Evolutionary conservation across 2,329 filamentous ascomycete species (phyloP), one percentile per base, ranked within the genome.

Genomic region (Monilinia vaccinii-corymbosi): DNA sequence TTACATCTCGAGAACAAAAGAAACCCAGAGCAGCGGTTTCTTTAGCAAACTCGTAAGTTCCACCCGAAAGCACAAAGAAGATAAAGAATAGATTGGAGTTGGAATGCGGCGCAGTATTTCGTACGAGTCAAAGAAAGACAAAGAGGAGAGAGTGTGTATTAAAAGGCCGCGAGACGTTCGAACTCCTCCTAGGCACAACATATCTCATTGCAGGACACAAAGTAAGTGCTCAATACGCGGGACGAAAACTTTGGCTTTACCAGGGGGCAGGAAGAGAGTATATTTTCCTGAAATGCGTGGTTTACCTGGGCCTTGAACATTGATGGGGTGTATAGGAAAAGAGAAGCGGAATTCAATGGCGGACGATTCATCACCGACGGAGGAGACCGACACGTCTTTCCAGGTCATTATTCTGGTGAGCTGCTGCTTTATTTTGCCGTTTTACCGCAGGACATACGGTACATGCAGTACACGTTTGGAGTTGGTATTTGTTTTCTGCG

Each of bases 321-420:
- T 11, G 34, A 36, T 36, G 34, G 13, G 5, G 14, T 36, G 14
- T 36, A 36, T 36, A 14, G 14, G 7, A 46, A 34, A 21, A 14
- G 34, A 36, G 34, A 36, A 36, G 34, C 13, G 46, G 23, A 25
- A n/a, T n/a, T 6, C 31, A 34, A 56, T 61, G 58, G 61, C 25
- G 31, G 58, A 60, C 46, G 58, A 56, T 40, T 42, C 52, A 31
- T n/a, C n/a, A n/a, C n/a, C n/a, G n/a, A n/a, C n/a, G n/a, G 56
- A 57, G 47, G 51, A 51, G 21, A 25, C 49, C n/a, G 36, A 14
- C 16, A 21, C 25, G 8, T 42, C 50, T 45, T 75, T 91, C 74
- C 86, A 91, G 74, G 84, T 91, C 50, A 89, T 90, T 75, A 79
- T 91, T 61, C 73, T 91, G 77, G 87, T 91, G 77, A 77, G 86